These are phyloP conservation scores for Fusarium sp. DNA, from an alignment of 2,329 filamentous ascomycete genomes.

Conservation along the genomic window DNA sequence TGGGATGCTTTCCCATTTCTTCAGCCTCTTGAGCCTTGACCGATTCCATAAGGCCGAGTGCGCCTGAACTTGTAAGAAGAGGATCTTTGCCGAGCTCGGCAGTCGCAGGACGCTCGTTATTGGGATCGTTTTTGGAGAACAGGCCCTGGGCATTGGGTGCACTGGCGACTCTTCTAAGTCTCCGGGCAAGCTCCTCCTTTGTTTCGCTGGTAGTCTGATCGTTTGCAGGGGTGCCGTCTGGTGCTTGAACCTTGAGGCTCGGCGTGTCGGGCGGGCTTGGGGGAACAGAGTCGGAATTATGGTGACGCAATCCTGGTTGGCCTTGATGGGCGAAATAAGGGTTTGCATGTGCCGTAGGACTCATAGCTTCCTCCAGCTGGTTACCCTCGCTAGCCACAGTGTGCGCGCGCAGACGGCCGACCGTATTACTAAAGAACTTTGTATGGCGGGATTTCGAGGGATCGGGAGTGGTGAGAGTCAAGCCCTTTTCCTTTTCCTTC, in stretches of 20 bases:
- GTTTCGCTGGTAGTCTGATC: constrained; percentile 79
- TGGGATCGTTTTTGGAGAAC: constrained; percentile 69
- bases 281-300: constrained; percentile 92
- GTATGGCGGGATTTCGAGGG: constrained; percentile 78
- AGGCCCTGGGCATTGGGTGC: constrained; percentile 96
- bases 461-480: constrained; percentile 31
- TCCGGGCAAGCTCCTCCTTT: constrained; percentile 94
- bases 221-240: constrained; percentile 68
- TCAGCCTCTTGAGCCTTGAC: constrained; percentile 38
- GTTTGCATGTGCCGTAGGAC: constrained; percentile 93
- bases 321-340: constrained; percentile 98
- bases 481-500: constrained; percentile 50
- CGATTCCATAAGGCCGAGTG: constrained; percentile 52
- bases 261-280: constrained; percentile 94
- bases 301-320: constrained; percentile 90
- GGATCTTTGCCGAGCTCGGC: constrained; percentile 89
- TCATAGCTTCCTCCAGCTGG: constrained; percentile 86
- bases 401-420: constrained; percentile 86
- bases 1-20: constrained; percentile 52
- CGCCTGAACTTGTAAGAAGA: constrained; percentile 62
- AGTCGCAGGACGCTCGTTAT: constrained; percentile 79
- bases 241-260: constrained; percentile 76
- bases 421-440: constrained; percentile 86
- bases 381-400: constrained; percentile 95
- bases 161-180: constrained; percentile 92